phyloP scores from a whole-genome alignment of 2,329 filamentous ascomycete species.

The Pezicula neosporulosa region DNA sequence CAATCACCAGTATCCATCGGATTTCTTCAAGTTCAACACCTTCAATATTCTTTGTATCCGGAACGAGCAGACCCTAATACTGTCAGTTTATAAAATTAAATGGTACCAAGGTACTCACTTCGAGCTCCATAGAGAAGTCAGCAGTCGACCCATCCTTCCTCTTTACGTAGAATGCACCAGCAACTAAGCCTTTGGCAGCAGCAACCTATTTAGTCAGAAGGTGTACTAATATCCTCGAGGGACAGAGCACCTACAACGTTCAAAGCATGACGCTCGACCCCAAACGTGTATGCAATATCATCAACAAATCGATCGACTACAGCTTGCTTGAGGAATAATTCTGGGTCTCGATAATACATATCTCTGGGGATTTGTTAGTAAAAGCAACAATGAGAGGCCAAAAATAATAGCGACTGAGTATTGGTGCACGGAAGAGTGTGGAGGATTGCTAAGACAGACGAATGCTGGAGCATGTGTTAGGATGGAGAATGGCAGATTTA shows the following conservation, averaged over 20 bases:
- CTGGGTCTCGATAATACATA: constrained; percentile 74
- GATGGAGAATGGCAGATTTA: too few relatives aligned
- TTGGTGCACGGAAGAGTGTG: background rate
- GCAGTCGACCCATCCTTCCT: constrained; percentile 40
- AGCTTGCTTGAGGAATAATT: constrained; percentile 66
- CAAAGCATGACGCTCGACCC: constrained; percentile 57
- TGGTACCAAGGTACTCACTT: constrained; percentile 26
- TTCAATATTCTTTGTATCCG: constrained; percentile 45
- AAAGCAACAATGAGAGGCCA: background rate
- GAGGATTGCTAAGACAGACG: background rate
- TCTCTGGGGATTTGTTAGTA: constrained; percentile 48
- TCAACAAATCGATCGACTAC: constrained; percentile 72
- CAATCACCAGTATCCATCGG: constrained; percentile 69
- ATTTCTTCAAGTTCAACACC: constrained; percentile 44
- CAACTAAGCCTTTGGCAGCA: constrained; percentile 67
- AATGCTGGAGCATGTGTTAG: background rate
- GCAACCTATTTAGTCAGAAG: constrained; percentile 53
- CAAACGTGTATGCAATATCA: constrained; percentile 68
- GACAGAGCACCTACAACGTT: constrained; percentile 60
- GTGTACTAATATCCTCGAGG: background rate
- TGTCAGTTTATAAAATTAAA: background rate
- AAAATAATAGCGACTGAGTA: constrained; percentile 4
- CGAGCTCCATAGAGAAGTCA: constrained; percentile 33
- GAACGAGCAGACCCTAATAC: constrained; percentile 57
- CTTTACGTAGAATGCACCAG: constrained; percentile 51